Base-by-base conservation (phyloP, 1,284 basidiomycete genomes). In the Agaricales sp. region DNA sequence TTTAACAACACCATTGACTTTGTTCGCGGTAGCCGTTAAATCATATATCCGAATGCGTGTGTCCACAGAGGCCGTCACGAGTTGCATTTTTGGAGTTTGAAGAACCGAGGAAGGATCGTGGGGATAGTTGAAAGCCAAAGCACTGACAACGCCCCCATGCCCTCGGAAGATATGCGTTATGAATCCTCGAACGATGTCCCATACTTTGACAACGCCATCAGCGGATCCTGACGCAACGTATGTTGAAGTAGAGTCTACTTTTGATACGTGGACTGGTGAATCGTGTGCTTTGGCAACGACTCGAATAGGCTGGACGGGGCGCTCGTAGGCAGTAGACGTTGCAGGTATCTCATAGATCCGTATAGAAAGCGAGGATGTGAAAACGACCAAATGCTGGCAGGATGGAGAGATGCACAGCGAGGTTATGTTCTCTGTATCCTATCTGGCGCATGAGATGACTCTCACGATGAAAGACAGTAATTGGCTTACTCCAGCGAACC, bases 181-280 rank as follows among this genome's bases (percentile, higher is more conserved):
- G 63, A 86, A 94, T 6, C 92, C 95, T 16, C 83, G 82, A 2
- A 75, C 68, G 43, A 95, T 78, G 63, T 98, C 88, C 92, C 93
- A 99, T 6, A 99, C 89, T 71, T 98, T 98, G 50, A 97, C 95
- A 18, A 90, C 78, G 13, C 96, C 95, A 59, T 99, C 96, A 3
- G 93, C 90, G 6, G 92, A 88, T 0, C 94, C 96, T 4, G 95
- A 96, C 1, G 96, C 95, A 52, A 99, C 76, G 51, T 97, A 84
- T 0, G 87, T 86, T 1, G 83, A 90, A 21, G 88, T 92, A n/a
- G 86, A 90, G 70, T 87, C 95, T 21, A 80, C 67, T 51, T 74
- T 76, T 58, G 87, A 91, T 50, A 96, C 82, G 58, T 97, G 92
- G 45, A 98, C 87, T 16, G 95, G 95, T 3, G 93, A 88, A 48